Base-by-base conservation (phyloP, 2,329 filamentous ascomycete species). In the Exophiala bonariae region DNA sequence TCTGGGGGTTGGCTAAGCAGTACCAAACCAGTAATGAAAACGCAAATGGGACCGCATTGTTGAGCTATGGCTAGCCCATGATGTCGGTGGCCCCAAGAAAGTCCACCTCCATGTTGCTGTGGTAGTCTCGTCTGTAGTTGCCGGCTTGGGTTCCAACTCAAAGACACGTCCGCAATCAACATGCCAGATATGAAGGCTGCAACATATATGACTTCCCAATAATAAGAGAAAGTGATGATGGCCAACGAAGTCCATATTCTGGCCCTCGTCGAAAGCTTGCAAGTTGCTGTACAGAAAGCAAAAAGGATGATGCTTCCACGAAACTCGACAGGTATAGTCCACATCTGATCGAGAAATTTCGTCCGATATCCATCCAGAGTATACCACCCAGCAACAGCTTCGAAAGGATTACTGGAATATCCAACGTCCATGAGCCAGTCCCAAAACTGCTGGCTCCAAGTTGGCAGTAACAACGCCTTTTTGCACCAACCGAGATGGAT, bases 291-390 rank as follows among this genome's bases (percentile, higher is more conserved):
- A 13, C 31, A 20, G 26, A 44, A 23, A 17, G 30, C 23, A 35
- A 52, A 52, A 14, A 52, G 37, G n/a, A 41, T 17, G 11, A 65
- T 64, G 2, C 69, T 73, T 48, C 68, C 66, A 30, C 69, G 68
- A 37, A 72, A 68, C 52, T 73, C 70, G 9, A 72, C 64, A 1
- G 70, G 69, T 18, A 74, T 72, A 4, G 69, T 72, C 71, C 71
- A 74, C 30, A 50, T 48, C 19, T 48, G 45, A 22, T 31, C 22
- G 11, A 48, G 39, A 20, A 42, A 48, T 6, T 13, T 32, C 5
- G 35, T 40, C 22, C 30, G 16, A 23, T 31, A 46, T 7, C 18
- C 16, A 22, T 58, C 52, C 9, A 45, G 46, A 28, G 56, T 56
- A 10, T 59, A 31, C 10, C 54, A 55, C 35, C 42, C 42, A 8